phyloP scores from a whole-genome alignment of 2,329 filamentous ascomycete genomes.

The Sporothrix inflata region DNA sequence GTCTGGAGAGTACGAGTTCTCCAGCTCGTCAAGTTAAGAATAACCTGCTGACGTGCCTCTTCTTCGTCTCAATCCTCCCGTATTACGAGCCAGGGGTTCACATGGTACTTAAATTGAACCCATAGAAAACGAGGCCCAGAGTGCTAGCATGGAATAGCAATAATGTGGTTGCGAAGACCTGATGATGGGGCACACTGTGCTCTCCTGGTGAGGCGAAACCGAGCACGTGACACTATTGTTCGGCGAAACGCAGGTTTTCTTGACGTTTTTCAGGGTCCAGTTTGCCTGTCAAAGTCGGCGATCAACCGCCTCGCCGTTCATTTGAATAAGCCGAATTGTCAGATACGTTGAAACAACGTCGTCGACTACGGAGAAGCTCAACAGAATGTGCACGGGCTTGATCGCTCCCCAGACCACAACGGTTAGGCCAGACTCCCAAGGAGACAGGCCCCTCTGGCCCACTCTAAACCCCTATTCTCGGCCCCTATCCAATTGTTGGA shows the following conservation, averaged over 20 bases:
- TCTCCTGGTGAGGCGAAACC: neutral
- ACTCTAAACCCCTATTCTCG: slow-evolving; percentile 13
- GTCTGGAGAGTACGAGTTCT: neutral
- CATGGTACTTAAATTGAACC: neutral
- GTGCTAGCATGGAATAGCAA: neutral
- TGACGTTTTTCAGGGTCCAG: slow-evolving; percentile 3
- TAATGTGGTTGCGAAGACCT: neutral
- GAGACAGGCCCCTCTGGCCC: neutral
- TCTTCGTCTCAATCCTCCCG: neutral
- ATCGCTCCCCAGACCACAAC: neutral
- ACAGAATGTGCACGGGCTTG: slow-evolving; percentile 8
- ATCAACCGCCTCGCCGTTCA: neutral
- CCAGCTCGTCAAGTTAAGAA: neutral
- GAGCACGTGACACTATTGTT: neutral
- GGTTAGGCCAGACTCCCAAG: neutral
- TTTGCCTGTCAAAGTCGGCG: neutral
- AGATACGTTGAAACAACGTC: neutral
- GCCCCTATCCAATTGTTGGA: neutral
- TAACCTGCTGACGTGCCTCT: neutral
- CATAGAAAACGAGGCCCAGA: neutral
- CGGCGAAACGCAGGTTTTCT: neutral
- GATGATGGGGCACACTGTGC: neutral
- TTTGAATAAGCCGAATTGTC: neutral
- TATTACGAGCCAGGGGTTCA: neutral
- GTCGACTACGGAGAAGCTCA: slow-evolving; percentile 1